A percentile compares a stretch with the other conserved stretches of the same genome.
These are phyloP conservation scores for Penicillium polonicum DNA, from an alignment of 2,329 filamentous ascomycete genomes.

Conservation along the genomic window DNA sequence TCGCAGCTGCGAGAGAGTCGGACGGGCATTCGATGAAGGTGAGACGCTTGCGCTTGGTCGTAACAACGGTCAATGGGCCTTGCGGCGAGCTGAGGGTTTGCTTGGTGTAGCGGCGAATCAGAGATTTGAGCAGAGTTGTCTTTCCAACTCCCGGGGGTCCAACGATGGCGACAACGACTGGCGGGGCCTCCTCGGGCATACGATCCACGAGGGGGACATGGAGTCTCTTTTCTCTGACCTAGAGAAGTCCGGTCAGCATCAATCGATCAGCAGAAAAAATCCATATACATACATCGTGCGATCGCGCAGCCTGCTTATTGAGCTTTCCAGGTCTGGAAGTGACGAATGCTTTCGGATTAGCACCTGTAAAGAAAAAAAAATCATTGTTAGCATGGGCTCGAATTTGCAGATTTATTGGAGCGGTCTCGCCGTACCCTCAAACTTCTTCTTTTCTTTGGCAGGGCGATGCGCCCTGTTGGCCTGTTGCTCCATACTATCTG, in stretches of 20 bases:
- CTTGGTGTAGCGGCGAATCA: slow-evolving; percentile 92
- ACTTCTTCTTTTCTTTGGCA: slow-evolving; percentile 84
- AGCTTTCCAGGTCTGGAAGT: slow-evolving; percentile 78
- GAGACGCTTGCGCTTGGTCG: slow-evolving; percentile 88
- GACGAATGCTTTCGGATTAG: slow-evolving; percentile 88
- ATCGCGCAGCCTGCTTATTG: slow-evolving; percentile 62
- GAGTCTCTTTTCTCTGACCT: slow-evolving; percentile 92
- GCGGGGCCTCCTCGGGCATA: slow-evolving; percentile 90
- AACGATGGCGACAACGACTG: slow-evolving; percentile 88
- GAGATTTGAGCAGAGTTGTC: slow-evolving; percentile 90
- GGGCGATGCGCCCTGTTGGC: slow-evolving; percentile 81
- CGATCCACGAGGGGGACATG: slow-evolving; percentile 97
- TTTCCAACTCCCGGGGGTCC: slow-evolving; percentile 90
- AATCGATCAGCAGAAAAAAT: not conserved
- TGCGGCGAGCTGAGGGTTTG: slow-evolving; percentile 87
- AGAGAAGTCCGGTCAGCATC: slow-evolving; percentile 18
- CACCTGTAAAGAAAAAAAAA: slow-evolving; percentile 49
- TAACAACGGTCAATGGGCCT: slow-evolving; percentile 92
- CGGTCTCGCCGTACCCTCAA: slow-evolving; percentile 51
- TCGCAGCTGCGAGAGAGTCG: slow-evolving; percentile 90
- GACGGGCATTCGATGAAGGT: slow-evolving; percentile 97
- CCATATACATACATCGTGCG: slow-evolving; percentile 50
- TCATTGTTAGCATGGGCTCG: slow-evolving; percentile 12
- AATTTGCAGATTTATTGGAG: slow-evolving; percentile 15
- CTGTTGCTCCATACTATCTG: slow-evolving; percentile 71